These are phyloP conservation scores for Colletotrichum sp. DNA, from an alignment of 2,329 filamentous ascomycete species.

Conservation along the genomic window DNA sequence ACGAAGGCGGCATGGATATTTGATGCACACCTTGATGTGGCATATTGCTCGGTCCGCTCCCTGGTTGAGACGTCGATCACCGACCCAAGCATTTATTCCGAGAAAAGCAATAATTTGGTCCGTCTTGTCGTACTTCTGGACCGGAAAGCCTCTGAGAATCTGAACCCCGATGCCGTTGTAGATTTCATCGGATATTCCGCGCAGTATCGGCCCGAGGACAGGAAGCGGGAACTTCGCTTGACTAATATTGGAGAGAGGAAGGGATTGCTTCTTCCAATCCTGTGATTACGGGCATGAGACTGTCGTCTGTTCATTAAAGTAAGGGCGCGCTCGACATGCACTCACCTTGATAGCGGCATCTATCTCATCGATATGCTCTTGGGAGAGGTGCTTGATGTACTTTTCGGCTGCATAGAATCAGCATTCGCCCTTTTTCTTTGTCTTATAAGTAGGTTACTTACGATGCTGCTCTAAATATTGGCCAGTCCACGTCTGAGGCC, in stretches of 20 bases:
- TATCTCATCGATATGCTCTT: not conserved
- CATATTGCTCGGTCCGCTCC: not conserved
- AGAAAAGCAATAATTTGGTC: not conserved
- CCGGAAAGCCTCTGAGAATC: not conserved
- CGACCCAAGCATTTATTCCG: not conserved
- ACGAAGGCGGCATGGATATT: not conserved
- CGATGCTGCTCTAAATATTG: not conserved
- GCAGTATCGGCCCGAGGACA: fast-evolving
- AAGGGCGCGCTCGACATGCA: not conserved
- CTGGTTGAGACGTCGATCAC: not conserved
- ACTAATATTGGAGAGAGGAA: fast-evolving
- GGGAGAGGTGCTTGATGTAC: not conserved
- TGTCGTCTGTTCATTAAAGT: not conserved
- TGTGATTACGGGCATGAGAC: fast-evolving
- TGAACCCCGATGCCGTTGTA: not conserved
- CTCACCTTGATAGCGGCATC: not conserved
- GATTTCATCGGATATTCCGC: not conserved
- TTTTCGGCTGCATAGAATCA: not conserved
- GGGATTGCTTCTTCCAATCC: not conserved
- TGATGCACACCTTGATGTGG: not conserved
- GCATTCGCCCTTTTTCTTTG: not conserved
- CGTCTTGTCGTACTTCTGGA: not conserved
- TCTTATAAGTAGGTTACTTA: fast-evolving
- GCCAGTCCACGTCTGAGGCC: not conserved
- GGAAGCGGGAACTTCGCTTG: fast-evolving